phyloP scores from a whole-genome alignment of 345 rosid genomes.

The Pugionium cornutum region DNA sequence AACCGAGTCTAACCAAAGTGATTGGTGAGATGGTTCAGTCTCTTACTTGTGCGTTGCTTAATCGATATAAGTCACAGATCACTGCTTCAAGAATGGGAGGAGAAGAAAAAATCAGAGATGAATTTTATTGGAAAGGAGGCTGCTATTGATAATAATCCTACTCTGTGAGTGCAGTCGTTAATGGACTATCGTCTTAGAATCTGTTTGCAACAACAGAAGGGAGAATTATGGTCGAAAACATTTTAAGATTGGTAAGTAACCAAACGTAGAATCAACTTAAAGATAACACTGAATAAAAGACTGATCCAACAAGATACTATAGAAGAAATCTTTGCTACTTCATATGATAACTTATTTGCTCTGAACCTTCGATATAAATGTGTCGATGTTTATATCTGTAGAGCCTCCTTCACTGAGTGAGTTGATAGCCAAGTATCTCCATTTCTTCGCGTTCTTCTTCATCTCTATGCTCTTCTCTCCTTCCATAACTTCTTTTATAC shows the following conservation, averaged over 20 bases:
- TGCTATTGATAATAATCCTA: no score
- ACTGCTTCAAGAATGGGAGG: no score
- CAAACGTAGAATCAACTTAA: no score
- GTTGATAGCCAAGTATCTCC: slow-evolving; percentile 50
- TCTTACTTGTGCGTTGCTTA: no score
- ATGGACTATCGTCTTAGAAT: background rate
- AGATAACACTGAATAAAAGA: slow-evolving; percentile 9
- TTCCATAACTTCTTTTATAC: slow-evolving; percentile 55
- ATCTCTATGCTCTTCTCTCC: slow-evolving; percentile 46
- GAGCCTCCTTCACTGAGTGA: slow-evolving; percentile 56
- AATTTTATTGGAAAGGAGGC: no score
- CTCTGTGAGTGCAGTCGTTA: no score
- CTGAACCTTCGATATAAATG: slow-evolving; percentile 36
- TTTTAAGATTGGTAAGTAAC: no score
- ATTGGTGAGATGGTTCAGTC: background rate
- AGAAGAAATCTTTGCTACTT: background rate
- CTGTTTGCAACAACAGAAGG: slow-evolving; percentile 2
- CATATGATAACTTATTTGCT: slow-evolving; percentile 1
- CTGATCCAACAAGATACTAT: no score
- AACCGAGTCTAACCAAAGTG: background rate
- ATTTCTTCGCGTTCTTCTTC: slow-evolving; percentile 44
- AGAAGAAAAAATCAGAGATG: no score
- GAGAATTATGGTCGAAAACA: no score
- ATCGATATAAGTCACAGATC: no score
- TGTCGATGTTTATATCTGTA: slow-evolving; percentile 50